These are phyloP conservation scores for Trichoderma reesei DNA, from an alignment of 495 filamentous ascomycete species.

Conservation along the genomic window DNA sequence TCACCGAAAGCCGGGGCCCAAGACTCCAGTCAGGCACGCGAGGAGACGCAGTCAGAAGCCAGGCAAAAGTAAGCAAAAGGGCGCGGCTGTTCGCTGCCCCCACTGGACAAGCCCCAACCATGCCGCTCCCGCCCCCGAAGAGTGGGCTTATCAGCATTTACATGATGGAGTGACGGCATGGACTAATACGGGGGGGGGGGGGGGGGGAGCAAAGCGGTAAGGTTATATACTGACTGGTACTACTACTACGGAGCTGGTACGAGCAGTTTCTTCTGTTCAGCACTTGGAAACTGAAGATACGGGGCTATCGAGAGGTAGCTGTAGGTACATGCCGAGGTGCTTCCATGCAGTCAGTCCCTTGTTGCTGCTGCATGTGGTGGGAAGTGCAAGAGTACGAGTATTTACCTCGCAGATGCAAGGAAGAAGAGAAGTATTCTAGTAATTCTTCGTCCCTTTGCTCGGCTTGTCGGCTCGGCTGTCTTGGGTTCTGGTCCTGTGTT, in stretches of 20 bases:
- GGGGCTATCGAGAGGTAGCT: too few species aligned
- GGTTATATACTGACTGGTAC: too few species aligned
- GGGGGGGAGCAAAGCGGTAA: too few species aligned
- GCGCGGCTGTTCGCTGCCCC: neutral
- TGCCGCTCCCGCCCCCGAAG: neutral
- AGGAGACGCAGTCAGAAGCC: neutral
- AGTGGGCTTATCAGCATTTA: slow-evolving; percentile 6
- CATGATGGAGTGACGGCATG: slow-evolving; percentile 6
- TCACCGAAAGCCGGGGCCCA: too few species aligned
- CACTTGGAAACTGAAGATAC: neutral
- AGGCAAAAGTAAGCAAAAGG: neutral
- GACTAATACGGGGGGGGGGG: neutral
- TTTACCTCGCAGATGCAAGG: neutral
- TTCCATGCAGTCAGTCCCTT: neutral
- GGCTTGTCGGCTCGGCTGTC: neutral
- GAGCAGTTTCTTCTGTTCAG: neutral
- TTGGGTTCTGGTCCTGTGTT: neutral
- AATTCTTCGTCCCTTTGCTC: neutral
- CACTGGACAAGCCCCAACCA: neutral
- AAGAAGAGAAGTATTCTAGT: neutral
- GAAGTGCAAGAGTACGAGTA: too few species aligned
- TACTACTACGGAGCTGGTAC: neutral
- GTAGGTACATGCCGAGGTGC: too few species aligned
- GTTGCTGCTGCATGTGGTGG: neutral
- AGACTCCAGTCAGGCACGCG: too few species aligned